These are phyloP conservation scores for Silybum marianum DNA, from an alignment of 129 eudicot genomes.

Conservation along the genomic window DNA sequence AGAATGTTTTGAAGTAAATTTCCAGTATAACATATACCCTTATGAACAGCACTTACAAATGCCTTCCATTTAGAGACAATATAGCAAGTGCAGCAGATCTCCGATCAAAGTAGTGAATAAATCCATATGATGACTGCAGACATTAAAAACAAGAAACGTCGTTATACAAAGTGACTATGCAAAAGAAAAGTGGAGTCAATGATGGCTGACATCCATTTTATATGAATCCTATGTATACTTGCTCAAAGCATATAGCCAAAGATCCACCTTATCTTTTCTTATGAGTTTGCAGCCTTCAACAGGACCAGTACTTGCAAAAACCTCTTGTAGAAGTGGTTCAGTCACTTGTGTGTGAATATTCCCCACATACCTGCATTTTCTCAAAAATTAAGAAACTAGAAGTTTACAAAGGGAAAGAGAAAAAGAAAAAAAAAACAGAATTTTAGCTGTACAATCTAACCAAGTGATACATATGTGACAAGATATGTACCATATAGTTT, in stretches of 20 bases:
- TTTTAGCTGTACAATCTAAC: conserved; percentile 2
- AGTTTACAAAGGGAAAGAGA: conserved; percentile 30
- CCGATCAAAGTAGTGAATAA: conserved; percentile 75
- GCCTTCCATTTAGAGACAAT: conserved; percentile 72
- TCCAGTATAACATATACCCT: background rate
- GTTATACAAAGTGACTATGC: background rate
- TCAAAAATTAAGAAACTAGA: conserved; percentile 34
- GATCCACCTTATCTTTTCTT: conserved; percentile 69
- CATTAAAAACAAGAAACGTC: background rate
- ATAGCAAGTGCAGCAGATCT: conserved; percentile 85
- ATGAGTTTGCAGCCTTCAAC: conserved; percentile 81
- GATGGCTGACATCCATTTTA: background rate
- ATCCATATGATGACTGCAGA: conserved; percentile 88
- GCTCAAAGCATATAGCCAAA: background rate
- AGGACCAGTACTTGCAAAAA: conserved; percentile 66
- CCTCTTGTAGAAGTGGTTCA: conserved; percentile 79
- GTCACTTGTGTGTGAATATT: conserved; percentile 79
- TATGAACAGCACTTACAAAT: conserved; percentile 55
- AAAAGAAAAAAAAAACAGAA: conserved; percentile 15
- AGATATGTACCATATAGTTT: background rate
- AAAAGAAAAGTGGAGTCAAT: background rate
- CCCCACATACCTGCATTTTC: conserved; percentile 76
- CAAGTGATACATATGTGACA: background rate
- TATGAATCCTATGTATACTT: background rate
- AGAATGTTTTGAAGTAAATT: background rate